Percentiles rank a stretch among this genome's conserved stretches.
These are phyloP conservation scores for Chlamydomonas applanata DNA, from an alignment of 139 green algal genomes.

Conservation along the genomic window DNA sequence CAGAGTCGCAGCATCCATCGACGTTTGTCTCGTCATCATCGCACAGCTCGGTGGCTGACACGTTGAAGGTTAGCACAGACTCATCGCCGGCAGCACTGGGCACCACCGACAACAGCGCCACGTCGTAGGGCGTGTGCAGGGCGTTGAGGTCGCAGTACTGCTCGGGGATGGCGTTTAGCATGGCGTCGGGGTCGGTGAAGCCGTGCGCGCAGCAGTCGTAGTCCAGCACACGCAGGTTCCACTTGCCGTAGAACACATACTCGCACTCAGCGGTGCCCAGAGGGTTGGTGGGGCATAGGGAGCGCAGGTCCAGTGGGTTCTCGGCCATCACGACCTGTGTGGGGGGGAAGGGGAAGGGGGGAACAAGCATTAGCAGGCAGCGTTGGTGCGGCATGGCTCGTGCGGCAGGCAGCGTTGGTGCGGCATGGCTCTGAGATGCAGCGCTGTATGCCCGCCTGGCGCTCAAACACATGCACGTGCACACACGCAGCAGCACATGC, in stretches of 20 bases:
- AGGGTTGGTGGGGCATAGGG: constrained; percentile 21
- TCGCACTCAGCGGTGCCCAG: constrained; percentile 34
- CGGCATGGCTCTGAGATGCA: too few relatives aligned
- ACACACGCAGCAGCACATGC: background rate
- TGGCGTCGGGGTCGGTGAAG: constrained; percentile 12
- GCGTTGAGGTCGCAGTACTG: constrained; percentile 30
- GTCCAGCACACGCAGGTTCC: constrained; percentile 17
- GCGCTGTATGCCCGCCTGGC: too few relatives aligned
- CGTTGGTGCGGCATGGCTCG: background rate
- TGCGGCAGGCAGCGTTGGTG: background rate
- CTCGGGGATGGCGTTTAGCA: background rate
- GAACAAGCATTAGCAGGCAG: background rate
- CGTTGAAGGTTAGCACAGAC: constrained; percentile 8
- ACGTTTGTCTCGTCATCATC: constrained; percentile 19
- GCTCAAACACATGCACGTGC: constrained; percentile 1
- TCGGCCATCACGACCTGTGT: background rate
- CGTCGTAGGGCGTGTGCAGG: constrained; percentile 30
- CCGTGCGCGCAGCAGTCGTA: constrained; percentile 42
- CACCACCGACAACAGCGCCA: background rate
- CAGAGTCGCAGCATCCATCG: constrained; percentile 27
- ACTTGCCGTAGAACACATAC: constrained; percentile 44
- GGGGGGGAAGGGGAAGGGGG: background rate
- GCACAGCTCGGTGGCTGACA: constrained; percentile 9
- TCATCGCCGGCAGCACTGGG: background rate
- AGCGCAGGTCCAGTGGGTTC: background rate